Evolutionary conservation across 148 eudicot species (phyloP).

Genomic region (Cornus suecica): DNA sequence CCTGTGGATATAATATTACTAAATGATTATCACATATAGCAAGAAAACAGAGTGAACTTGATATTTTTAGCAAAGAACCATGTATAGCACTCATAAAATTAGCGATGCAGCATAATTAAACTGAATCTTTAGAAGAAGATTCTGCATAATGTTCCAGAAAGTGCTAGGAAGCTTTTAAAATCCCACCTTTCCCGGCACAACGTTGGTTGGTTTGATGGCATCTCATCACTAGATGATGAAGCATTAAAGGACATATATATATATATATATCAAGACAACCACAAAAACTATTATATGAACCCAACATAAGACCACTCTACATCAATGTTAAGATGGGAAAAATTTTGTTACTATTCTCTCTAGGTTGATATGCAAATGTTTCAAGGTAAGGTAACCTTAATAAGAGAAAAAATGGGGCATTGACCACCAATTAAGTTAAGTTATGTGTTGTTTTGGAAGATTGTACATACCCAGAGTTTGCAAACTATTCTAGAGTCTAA

Average conservation of each 20-base stretch:
- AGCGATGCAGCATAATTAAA: not conserved
- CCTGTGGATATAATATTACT: conserved; percentile 25
- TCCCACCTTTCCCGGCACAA: not conserved
- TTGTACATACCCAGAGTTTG: no score
- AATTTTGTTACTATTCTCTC: not conserved
- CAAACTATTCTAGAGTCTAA: no score
- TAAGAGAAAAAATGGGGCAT: not conserved
- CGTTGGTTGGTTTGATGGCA: not conserved
- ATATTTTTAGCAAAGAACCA: no score
- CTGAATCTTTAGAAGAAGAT: not conserved
- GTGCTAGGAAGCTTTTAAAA: not conserved
- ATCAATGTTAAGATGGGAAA: not conserved
- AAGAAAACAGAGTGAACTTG: not conserved
- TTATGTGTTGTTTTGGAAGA: no score
- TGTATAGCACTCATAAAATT: not conserved
- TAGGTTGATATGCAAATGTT: not conserved
- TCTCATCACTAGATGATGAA: no score
- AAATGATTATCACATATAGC: not conserved
- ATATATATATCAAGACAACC: not conserved
- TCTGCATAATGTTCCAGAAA: not conserved
- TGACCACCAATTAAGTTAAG: no score
- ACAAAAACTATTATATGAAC: not conserved
- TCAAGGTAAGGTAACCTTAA: not conserved
- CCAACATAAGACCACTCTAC: not conserved
- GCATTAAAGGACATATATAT: no score